Evolutionary conservation across 805 yeast genomes (phyloP), one percentile per base, ranked within the genome.

Genomic region (Candida khao-thaluensis): DNA sequence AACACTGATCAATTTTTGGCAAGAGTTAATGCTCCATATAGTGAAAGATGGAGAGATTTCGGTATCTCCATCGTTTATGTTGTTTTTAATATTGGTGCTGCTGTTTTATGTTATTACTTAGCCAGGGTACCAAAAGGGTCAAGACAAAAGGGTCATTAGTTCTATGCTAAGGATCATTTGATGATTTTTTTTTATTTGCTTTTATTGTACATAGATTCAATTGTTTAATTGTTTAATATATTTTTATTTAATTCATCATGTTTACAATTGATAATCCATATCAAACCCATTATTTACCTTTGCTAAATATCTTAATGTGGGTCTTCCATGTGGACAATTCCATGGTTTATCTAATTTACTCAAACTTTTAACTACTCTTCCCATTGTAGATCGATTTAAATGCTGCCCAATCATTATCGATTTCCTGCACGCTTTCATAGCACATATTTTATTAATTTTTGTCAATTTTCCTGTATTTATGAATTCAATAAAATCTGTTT

Each of bases 321-420:
- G 99, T 47, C 99, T 69, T 0, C 99, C 99, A 62, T 93, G 99
- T 0, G 99, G 99, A 54, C 89, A 81, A 51, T 82, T 84, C 99
- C 99, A 93, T 0, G 99, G 99, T 55, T 87, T 86, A 45, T 88
- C 90, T 26, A 93, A 67, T 0, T 59, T 65, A 9, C 91, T 77
- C 37, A 93, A 64, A 52, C 88, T 74, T 21, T 64, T 56, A 5
- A 93, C 90, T 2, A 93, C 79, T 26, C 54, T 64, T 2, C 60
- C 56, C 99, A 93, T 93, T 6, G 78, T 74, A 7, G 58, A 66
- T 21, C 39, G 48, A 6, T 69, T 71, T 31, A 93, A 67, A 3
- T 82, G 76, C 47, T 74, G 81, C 0, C 99, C 99, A 34, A 93
- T 81, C 99, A 93, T 93, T 18, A 91, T 86, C 48, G 96, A 87